phyloP scores from a whole-genome alignment of 164 flowering plant genomes.

The Vitis amurensis region DNA sequence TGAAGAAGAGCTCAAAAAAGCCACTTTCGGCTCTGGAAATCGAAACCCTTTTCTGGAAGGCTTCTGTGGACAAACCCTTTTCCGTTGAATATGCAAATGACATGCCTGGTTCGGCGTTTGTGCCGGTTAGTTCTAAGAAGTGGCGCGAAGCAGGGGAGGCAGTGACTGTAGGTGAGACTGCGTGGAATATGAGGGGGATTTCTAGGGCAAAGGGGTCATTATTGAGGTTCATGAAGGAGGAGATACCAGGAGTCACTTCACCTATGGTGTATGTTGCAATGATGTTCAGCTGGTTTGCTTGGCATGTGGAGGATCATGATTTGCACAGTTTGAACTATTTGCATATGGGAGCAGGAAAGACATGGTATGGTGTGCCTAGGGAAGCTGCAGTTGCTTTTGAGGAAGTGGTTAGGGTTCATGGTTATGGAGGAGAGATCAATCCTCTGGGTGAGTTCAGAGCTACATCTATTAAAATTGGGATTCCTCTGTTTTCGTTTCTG shows the following conservation, averaged over 20 bases:
- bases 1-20: constrained; percentile 51
- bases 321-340: constrained; percentile 95
- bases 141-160: constrained; percentile 39
- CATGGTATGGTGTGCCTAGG: constrained; percentile 97
- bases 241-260: constrained; percentile 97
- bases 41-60: constrained; percentile 92
- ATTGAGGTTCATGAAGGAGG: constrained; percentile 98
- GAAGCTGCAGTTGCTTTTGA: constrained; percentile 90
- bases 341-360: constrained; percentile 94
- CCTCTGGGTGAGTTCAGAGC: constrained; percentile 74
- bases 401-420: constrained; percentile 88
- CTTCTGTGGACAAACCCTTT: constrained; percentile 84
- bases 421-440: constrained; percentile 91
- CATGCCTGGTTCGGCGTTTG: constrained; percentile 96
- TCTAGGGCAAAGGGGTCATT: constrained; percentile 79
- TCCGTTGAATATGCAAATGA: constrained; percentile 98
- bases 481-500: constrained; percentile 16
- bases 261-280: constrained; percentile 97
- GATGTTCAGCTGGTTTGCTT: constrained; percentile 99
- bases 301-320: constrained; percentile 99
- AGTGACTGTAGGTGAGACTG: constrained; percentile 67
- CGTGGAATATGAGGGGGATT: constrained; percentile 96
- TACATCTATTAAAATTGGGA: neutral
- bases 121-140: constrained; percentile 24
- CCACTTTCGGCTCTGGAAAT: constrained; percentile 55